Conservation (phyloP, 257 asterid species). For the Voacanga thouarsii region DNA sequence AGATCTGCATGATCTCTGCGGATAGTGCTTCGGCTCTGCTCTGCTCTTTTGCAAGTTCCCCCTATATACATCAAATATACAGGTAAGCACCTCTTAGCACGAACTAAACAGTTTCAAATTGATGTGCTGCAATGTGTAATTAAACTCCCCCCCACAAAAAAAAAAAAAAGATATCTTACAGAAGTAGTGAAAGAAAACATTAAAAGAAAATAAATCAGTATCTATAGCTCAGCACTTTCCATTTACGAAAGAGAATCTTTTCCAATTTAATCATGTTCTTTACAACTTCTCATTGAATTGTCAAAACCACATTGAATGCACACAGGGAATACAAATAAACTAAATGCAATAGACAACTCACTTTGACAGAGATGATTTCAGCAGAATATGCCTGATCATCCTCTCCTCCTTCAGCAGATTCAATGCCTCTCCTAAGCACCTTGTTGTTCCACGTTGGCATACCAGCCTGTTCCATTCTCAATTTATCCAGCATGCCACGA, state of each 20-base stretch:
- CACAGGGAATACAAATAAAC: not conserved
- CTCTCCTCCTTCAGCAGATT: constrained; percentile 37
- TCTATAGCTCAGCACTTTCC: not conserved
- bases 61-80: constrained; percentile 34
- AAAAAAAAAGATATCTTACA: not conserved
- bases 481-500: constrained; percentile 60
- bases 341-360: constrained; percentile 19
- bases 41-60: constrained; percentile 71
- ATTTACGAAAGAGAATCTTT: not conserved
- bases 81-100: not conserved
- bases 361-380: constrained; percentile 67
- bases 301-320: not conserved
- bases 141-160: not conserved
- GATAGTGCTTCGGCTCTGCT: constrained; percentile 80
- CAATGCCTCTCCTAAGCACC: constrained; percentile 30
- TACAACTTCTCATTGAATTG: not conserved
- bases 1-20: constrained; percentile 74
- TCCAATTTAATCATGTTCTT: not conserved
- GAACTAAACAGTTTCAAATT: not conserved
- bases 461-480: constrained; percentile 59
- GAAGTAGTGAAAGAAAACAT: not conserved
- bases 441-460: constrained; percentile 34
- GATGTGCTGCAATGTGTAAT: not conserved
- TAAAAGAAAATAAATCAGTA: not conserved
- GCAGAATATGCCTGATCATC: constrained; percentile 31